Conservation (phyloP, 768 basidiomycete genomes). For the Crassisporium funariophilum region DNA sequence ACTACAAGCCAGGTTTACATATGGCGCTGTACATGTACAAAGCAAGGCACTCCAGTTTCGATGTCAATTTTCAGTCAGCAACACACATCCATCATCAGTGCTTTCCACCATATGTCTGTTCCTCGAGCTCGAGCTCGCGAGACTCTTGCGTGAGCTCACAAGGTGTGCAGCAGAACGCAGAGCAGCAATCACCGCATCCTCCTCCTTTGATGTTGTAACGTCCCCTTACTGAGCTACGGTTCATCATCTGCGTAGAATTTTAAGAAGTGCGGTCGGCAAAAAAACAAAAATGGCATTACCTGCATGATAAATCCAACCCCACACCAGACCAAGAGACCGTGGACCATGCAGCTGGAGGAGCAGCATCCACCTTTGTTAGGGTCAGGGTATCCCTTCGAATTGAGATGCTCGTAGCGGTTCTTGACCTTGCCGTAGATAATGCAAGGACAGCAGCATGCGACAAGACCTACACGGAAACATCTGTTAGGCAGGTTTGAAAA, state of each 20-base stretch:
- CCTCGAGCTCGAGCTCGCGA: slow-evolving; percentile 41
- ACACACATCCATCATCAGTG: not conserved
- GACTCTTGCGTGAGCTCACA: slow-evolving; percentile 54
- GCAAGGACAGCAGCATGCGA: slow-evolving; percentile 45
- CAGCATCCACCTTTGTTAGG: slow-evolving; percentile 38
- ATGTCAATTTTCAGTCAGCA: too few relatives aligned
- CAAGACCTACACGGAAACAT: slow-evolving; percentile 26
- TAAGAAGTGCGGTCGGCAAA: slow-evolving; percentile 39
- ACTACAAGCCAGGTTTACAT: not conserved
- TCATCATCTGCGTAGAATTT: slow-evolving; percentile 30
- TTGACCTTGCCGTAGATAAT: slow-evolving; percentile 42
- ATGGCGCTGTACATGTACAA: not conserved
- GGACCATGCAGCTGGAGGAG: slow-evolving; percentile 38
- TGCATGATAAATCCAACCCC: slow-evolving; percentile 44
- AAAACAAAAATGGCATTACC: slow-evolving; percentile 24
- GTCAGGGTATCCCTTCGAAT: slow-evolving; percentile 35
- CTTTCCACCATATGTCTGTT: slow-evolving; percentile 10
- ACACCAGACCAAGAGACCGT: slow-evolving; percentile 29
- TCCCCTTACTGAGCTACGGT: slow-evolving; percentile 38
- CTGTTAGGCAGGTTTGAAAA: not conserved
- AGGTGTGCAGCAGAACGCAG: slow-evolving; percentile 44
- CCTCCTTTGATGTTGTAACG: slow-evolving; percentile 52
- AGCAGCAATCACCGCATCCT: slow-evolving; percentile 39
- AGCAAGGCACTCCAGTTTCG: too few relatives aligned
- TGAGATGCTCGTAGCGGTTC: slow-evolving; percentile 41